Percentiles rank a stretch among this genome's conserved stretches.
phyloP scores from a whole-genome alignment of 2,329 filamentous ascomycete species.

The Fusarium newnesense region DNA sequence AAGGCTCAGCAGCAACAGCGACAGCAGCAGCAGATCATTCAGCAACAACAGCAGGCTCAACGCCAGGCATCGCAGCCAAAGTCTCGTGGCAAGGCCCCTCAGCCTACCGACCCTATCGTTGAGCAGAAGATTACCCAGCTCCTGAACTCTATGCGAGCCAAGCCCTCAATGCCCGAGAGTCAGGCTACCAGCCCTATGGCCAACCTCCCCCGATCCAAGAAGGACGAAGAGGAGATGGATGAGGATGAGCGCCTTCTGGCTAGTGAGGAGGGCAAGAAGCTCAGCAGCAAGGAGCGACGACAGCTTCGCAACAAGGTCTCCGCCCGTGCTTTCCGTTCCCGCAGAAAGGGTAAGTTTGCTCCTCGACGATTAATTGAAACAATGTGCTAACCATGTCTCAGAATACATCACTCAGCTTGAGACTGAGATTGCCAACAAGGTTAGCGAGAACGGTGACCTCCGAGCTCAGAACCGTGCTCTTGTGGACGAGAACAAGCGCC shows the following conservation, averaged over 20 bases:
- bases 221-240: constrained; percentile 99
- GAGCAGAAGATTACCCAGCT: constrained; percentile 96
- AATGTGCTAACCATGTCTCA: constrained; percentile 52
- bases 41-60: constrained; percentile 58
- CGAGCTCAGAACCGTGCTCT: constrained; percentile 84
- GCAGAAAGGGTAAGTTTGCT: constrained; percentile 85
- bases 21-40: constrained; percentile 69
- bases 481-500: constrained; percentile 84
- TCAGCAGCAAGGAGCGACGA: constrained; percentile 96
- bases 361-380: neutral
- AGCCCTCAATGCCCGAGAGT: constrained; percentile 64
- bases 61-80: constrained; percentile 60
- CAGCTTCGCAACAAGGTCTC: constrained; percentile 99
- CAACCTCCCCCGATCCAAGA: constrained; percentile 79
- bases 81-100: constrained; percentile 61
- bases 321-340: constrained; percentile 95
- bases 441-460: constrained; percentile 84
- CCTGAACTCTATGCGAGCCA: constrained; percentile 90
- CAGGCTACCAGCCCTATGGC: constrained; percentile 61
- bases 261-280: constrained; percentile 98
- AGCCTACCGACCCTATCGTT: constrained; percentile 73
- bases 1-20: constrained; percentile 78
- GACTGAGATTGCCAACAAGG: constrained; percentile 84
- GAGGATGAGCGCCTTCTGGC: constrained; percentile 93
- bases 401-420: constrained; percentile 98